Base-by-base conservation (phyloP, 441 rosid genomes). In the Syzygium syzygioides region DNA sequence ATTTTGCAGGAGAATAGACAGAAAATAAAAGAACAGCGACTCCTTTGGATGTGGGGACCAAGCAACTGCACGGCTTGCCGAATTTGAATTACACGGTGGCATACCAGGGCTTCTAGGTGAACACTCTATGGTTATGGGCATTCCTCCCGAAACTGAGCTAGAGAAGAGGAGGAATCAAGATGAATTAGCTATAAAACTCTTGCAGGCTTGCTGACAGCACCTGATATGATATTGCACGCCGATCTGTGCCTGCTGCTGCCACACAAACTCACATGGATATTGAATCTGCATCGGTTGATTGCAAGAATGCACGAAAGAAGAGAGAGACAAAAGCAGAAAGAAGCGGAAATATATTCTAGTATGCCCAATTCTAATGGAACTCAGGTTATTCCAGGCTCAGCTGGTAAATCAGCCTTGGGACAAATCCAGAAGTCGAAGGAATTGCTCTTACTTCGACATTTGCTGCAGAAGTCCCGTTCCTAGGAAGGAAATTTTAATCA, bases 401-500 rank as follows among this genome's bases (percentile, higher is more conserved):
- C 83, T 41, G 83, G n/a, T 76, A 13, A 6, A 76, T 41, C 52
- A 87, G 76, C 56, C 85, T 25, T 6, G 91, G 59, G 83, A 52
- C 79, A 30, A 93, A 87, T 85, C 92, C 93, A 68, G 89, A 93
- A 87, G 88, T 91, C 86, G 91, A 85, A 28, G 94, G 94, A 90
- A 90, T 96, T 91, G 93, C 95, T 80, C 95, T 96, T 87, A 88
- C 93, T 90, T 90, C 96, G 94, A 94, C 94, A 53, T 95, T 96
- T 90, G 86, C 95, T 79, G 91, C 93, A 14, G 93, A 90, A 92
- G 34, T 83, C 86, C 95, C 55, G 60, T 95, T 91, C 98, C 99
- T 86, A 93, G 96, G 14, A 93, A 90, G 88, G 98, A 97, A 97
- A 91, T 92, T 87, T 88, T 96, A 84, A 88, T 91, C 14, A 86